Evolutionary conservation across 140 eudicot species (phyloP).

Genomic region (Erigeron philadelphicus): DNA sequence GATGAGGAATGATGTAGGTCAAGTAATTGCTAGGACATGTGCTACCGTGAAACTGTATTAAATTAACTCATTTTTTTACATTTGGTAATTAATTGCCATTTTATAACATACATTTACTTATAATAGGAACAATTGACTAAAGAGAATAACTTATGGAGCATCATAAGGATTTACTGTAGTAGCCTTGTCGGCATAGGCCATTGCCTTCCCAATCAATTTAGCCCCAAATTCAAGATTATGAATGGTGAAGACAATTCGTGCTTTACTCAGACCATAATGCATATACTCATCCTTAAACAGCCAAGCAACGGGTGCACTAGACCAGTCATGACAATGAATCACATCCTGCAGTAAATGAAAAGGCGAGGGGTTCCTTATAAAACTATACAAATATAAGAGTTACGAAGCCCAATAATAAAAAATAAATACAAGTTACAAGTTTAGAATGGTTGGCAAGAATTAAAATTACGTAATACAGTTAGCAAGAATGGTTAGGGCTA

Average conservation of each 20-base stretch:
- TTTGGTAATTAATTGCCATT: background rate
- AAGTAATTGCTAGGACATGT: background rate
- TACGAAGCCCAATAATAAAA: background rate
- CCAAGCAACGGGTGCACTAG: conserved; percentile 99
- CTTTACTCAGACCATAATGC: conserved; percentile 83
- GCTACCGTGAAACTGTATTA: background rate
- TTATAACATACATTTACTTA: background rate
- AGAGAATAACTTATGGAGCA: conserved; percentile 3
- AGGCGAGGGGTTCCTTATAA: conserved; percentile 10
- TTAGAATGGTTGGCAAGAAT: background rate
- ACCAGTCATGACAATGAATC: conserved; percentile 99
- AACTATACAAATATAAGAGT: background rate
- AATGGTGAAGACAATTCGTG: conserved; percentile 85
- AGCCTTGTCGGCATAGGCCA: conserved; percentile 83
- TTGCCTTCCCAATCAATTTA: conserved; percentile 67
- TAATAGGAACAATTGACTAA: background rate
- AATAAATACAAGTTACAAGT: background rate
- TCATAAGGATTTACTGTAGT: conserved; percentile 59
- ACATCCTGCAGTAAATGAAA: conserved; percentile 62
- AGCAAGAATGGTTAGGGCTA: background rate
- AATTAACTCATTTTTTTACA: background rate
- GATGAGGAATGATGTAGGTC: background rate
- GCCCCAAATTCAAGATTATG: conserved; percentile 99
- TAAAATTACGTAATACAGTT: background rate
- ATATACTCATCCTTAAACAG: conserved; percentile 73